Evolutionary conservation across 2,329 filamentous ascomycete genomes (phyloP).

Genomic region (Ophiostoma ips): DNA sequence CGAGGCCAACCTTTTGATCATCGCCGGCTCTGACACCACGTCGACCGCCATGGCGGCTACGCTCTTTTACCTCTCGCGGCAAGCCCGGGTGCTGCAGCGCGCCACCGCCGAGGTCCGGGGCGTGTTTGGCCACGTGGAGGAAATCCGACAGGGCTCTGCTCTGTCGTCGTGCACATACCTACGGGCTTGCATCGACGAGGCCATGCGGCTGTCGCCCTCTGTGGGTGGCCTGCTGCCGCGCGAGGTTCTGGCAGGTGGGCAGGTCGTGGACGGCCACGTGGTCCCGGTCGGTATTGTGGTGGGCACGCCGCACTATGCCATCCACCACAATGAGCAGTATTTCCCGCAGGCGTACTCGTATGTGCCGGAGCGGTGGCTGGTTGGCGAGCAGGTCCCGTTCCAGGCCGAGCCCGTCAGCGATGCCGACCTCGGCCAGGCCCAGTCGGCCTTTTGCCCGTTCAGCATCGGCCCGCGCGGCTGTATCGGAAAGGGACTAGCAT

Average conservation of each 20-base stretch:
- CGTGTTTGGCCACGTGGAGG: conserved; percentile 37
- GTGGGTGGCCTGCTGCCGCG: conserved; percentile 47
- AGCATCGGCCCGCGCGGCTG: conserved; percentile 56
- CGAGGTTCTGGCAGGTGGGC: conserved; percentile 42
- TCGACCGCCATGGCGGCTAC: conserved; percentile 53
- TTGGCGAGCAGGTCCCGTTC: conserved; percentile 22
- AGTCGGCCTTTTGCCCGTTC: conserved; percentile 62
- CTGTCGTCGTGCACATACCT: conserved; percentile 43
- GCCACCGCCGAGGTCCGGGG: conserved; percentile 37
- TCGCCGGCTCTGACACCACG: conserved; percentile 58
- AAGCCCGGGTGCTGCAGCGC: conserved; percentile 30
- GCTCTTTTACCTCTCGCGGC: conserved; percentile 47
- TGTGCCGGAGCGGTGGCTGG: conserved; percentile 52
- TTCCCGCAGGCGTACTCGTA: conserved; percentile 46
- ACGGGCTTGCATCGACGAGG: conserved; percentile 50
- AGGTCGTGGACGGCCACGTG: conserved; percentile 36
- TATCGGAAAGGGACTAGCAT: conserved; percentile 57
- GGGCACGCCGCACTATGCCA: conserved; percentile 51
- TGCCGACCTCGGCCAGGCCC: conserved; percentile 39
- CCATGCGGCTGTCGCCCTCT: conserved; percentile 48
- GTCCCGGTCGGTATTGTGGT: conserved; percentile 48
- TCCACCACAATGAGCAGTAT: conserved; percentile 53
- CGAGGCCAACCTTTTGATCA: conserved; percentile 58
- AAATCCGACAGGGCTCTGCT: conserved; percentile 37
- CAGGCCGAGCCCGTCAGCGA: conserved; percentile 26